phyloP scores from a whole-genome alignment of 2,329 filamentous ascomycete genomes.

The Penicillium olsonii region DNA sequence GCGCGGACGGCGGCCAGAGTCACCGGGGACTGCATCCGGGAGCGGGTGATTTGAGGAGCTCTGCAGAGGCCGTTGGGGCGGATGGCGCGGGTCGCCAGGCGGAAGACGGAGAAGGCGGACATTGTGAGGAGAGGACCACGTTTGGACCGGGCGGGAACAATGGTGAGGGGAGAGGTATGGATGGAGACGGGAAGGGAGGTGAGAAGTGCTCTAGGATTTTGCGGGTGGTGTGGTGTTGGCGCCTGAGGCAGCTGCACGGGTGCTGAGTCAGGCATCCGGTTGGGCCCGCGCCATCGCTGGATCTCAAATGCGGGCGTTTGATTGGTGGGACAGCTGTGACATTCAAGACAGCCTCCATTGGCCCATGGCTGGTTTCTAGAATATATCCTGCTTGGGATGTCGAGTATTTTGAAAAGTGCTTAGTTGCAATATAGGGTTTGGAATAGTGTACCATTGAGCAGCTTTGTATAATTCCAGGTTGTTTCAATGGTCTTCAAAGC shows the following conservation, averaged over 20 bases:
- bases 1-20: constrained; percentile 58
- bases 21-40: constrained; percentile 59
- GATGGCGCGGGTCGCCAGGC: constrained; percentile 68
- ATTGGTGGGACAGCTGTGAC: constrained; percentile 25
- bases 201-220: constrained; percentile 37
- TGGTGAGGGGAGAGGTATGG: constrained; percentile 25
- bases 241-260: constrained; percentile 30
- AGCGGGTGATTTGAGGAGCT: constrained; percentile 61
- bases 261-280: constrained; percentile 25
- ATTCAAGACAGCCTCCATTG: constrained; percentile 16
- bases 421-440: no score
- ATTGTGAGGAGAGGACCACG: constrained; percentile 46
- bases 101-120: constrained; percentile 69
- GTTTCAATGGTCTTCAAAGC: no score
- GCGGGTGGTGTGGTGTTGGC: constrained; percentile 37
- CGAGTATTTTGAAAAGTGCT: no score
- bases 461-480: no score
- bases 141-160: constrained; percentile 20
- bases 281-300: constrained; percentile 15
- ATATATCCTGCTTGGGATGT: background rate
- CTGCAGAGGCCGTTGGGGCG: constrained; percentile 62
- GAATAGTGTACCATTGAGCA: no score
- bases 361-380: background rate
- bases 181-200: constrained; percentile 26
- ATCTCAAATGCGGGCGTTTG: constrained; percentile 25